Conservation (phyloP, 805 yeast genomes). For the Teunomyces cretensis region DNA sequence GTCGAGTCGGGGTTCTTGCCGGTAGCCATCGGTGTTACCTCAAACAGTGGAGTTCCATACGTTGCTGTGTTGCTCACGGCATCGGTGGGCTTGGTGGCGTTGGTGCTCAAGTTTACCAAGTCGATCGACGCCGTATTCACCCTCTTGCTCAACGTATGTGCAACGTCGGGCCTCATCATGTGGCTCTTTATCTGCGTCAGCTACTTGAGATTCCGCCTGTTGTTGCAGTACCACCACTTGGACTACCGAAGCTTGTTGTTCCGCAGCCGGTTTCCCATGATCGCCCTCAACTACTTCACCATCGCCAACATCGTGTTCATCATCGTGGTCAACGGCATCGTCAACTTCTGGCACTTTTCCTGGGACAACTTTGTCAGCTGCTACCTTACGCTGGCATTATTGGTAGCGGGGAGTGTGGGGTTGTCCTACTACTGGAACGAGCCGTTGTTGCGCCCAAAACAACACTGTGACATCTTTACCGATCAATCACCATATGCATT, state of each 20-base stretch:
- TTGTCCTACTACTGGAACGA: slow-evolving; percentile 5
- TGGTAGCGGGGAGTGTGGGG: neutral
- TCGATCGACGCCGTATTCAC: slow-evolving; percentile 17
- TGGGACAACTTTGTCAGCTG: slow-evolving; percentile 11
- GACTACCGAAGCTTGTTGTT: neutral
- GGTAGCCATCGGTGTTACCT: slow-evolving; percentile 4
- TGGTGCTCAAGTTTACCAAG: slow-evolving; percentile 14
- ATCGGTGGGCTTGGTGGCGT: slow-evolving; percentile 18
- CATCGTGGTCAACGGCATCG: slow-evolving; percentile 16
- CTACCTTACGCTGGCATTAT: neutral
- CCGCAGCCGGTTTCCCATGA: slow-evolving; percentile 11
- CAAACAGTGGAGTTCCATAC: slow-evolving; percentile 16
- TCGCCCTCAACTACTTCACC: slow-evolving; percentile 13
- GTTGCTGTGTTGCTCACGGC: slow-evolving; percentile 19
- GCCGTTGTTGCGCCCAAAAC: slow-evolving; percentile 1
- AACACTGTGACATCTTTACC: neutral
- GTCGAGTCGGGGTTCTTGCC: slow-evolving; percentile 11
- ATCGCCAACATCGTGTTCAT: slow-evolving; percentile 15
- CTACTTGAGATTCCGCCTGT: slow-evolving; percentile 15
- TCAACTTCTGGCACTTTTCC: slow-evolving; percentile 16
- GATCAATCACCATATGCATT: slow-evolving; percentile 5
- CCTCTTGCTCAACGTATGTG: slow-evolving; percentile 20
- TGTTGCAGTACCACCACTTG: neutral
- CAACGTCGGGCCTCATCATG: slow-evolving; percentile 28
- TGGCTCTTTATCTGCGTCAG: slow-evolving; percentile 22